Evolutionary conservation across 768 basidiomycete genomes (phyloP), one percentile per base, ranked within the genome.

Genomic region (Leccinum uliginosum): DNA sequence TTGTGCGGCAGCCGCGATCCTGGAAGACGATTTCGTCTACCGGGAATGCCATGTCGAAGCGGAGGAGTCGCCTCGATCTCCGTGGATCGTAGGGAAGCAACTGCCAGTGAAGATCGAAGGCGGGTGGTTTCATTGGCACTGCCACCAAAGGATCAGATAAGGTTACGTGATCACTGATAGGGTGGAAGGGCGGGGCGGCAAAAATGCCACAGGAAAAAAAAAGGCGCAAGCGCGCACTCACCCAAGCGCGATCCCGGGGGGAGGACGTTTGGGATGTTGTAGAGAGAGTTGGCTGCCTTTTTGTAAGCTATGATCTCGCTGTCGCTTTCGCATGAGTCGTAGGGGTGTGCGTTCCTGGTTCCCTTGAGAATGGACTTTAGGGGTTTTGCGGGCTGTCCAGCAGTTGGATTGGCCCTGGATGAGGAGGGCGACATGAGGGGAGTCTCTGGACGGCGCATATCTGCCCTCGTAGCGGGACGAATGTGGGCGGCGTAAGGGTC

Each of bases 11-110:
- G 54, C 62, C 53, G n/a, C n/a, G 27, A 0, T 63, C 63, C 17
- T 64, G 66, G 34, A 73, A 71, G 23, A 48, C 57, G 38, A 62
- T 68, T 38, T 55, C 65, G 24, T 63, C 80, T 69, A 66, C 78
- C 60, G 67, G 67, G 60, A 81, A 81, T 4, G 75, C 78, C 56
- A 77, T 66, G 55, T 84, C 83, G 65, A 83, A 84, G 57, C 75
- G 76, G 14, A 83, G 56, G 21, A 72, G 61, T 8, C 73, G 78
- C 43, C 63, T 73, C 46, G 70, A 65, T 53, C 65, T 61, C 23
- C 71, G 67, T 29, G 45, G 48, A 53, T 70, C 67, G 54, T 68
- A 80, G 17, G 79, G 77, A 44, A 80, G 72, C 17, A 83, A 63
- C 51, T 77, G 77, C 82, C 82, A 84, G 58, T 75, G 75, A 54